A percentile compares a stretch with the other conserved stretches of the same genome.
Evolutionary conservation across 2,329 filamentous ascomycete genomes (phyloP).

Genomic region (Dactylonectria estremocensis): DNA sequence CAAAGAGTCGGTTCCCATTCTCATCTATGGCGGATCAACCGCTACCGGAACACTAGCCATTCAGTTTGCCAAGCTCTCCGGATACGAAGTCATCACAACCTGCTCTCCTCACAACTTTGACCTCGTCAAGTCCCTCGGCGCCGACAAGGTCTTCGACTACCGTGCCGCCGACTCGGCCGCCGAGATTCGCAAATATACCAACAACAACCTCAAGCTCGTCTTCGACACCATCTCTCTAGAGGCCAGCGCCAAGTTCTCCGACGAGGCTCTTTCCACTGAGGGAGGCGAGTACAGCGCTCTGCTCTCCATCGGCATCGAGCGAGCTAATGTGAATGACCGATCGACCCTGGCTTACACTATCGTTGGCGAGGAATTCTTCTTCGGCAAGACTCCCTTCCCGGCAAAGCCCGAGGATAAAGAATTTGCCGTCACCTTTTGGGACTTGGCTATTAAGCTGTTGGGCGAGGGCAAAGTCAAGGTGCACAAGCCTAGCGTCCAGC

Average conservation of each 20-base stretch:
- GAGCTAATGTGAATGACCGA: slow-evolving; percentile 56
- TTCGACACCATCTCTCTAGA: slow-evolving; percentile 25
- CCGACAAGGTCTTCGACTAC: slow-evolving; percentile 29
- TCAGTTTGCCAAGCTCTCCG: slow-evolving; percentile 24
- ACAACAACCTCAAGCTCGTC: slow-evolving; percentile 3
- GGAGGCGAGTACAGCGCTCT: slow-evolving; percentile 59
- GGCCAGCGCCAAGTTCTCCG: slow-evolving; percentile 48
- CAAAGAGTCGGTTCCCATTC: background rate
- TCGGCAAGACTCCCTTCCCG: slow-evolving; percentile 41
- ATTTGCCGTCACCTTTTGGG: slow-evolving; percentile 57
- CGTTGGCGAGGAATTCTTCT: slow-evolving; percentile 55
- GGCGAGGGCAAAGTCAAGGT: slow-evolving; percentile 55
- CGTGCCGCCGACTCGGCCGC: background rate
- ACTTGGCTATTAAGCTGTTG: slow-evolving; percentile 52
- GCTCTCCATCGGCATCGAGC: slow-evolving; percentile 51
- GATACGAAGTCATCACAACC: slow-evolving; percentile 13
- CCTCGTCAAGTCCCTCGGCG: slow-evolving; percentile 26
- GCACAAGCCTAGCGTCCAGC: slow-evolving; percentile 51
- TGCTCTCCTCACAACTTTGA: slow-evolving; percentile 28
- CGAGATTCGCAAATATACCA: slow-evolving; percentile 15
- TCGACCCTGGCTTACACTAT: slow-evolving; percentile 59
- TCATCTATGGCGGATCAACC: slow-evolving; percentile 28
- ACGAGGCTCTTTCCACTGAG: slow-evolving; percentile 47
- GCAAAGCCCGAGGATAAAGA: slow-evolving; percentile 50
- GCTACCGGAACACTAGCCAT: slow-evolving; percentile 25